Evolutionary conservation across 495 filamentous ascomycete species (phyloP).

Genomic region (Lentithecium fluviatile): DNA sequence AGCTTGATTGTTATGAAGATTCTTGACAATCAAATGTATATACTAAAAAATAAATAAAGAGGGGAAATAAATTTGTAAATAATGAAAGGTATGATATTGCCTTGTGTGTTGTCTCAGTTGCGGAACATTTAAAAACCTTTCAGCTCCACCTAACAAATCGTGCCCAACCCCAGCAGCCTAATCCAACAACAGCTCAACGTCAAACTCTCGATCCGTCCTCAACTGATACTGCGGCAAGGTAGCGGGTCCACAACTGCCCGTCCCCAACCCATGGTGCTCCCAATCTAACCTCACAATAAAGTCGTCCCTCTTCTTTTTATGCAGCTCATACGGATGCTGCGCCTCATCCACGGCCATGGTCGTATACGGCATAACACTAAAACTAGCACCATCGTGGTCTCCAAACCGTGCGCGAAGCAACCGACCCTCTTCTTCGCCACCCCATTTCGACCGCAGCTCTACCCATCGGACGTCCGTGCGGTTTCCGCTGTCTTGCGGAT

Average conservation of each 20-base stretch:
- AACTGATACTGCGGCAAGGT: conserved; percentile 55
- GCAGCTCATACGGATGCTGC: conserved; percentile 61
- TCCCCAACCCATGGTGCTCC: conserved; percentile 56
- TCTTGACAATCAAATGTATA: no score
- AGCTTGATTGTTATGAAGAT: no score
- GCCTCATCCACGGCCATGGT: conserved; percentile 55
- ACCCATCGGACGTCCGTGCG: conserved; percentile 61
- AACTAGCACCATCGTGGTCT: conserved; percentile 49
- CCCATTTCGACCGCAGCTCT: conserved; percentile 41
- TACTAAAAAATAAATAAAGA: no score
- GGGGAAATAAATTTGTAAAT: no score
- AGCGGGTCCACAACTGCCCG: conserved; percentile 60
- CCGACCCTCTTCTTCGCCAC: conserved; percentile 43
- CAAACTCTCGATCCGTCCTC: conserved; percentile 35
- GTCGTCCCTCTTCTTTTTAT: conserved; percentile 49
- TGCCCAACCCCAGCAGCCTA: no score
- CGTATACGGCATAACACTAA: conserved; percentile 55
- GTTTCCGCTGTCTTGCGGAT: conserved; percentile 64
- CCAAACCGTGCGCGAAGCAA: conserved; percentile 37
- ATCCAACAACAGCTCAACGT: conserved; percentile 35
- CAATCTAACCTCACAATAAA: conserved; percentile 60
- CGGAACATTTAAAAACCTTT: no score
- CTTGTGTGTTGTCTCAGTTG: no score
- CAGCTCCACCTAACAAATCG: no score
- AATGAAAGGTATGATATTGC: no score